A percentile compares a stretch with the other conserved stretches of the same genome.
phyloP scores from a whole-genome alignment of 495 filamentous ascomycete species.

The Podospora anserina region DNA sequence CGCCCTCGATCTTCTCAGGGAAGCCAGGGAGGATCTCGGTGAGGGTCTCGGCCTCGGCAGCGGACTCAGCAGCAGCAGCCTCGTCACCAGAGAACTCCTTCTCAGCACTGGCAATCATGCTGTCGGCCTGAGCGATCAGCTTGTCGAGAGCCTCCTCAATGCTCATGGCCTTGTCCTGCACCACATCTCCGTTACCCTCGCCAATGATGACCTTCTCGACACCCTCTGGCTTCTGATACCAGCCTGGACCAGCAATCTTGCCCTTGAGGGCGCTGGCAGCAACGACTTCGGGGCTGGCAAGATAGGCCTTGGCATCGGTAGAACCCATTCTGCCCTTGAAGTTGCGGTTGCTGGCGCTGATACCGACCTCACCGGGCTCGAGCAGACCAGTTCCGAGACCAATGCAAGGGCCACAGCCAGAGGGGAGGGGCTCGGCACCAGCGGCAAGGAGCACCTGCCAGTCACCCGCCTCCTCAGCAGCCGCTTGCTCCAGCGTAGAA shows the following conservation, averaged over 20 bases:
- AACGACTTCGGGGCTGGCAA: conserved; percentile 87
- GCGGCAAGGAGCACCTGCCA: conserved; percentile 83
- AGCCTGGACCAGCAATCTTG: conserved; percentile 74
- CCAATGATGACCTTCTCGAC: conserved; percentile 65
- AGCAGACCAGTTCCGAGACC: conserved; percentile 82
- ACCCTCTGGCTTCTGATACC: conserved; percentile 68
- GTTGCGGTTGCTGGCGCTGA: conserved; percentile 83
- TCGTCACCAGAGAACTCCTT: conserved; percentile 26
- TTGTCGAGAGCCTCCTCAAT: conserved; percentile 67
- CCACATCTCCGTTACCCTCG: conserved; percentile 63
- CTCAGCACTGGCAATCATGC: conserved; percentile 51
- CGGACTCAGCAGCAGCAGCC: conserved; percentile 10
- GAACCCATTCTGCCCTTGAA: conserved; percentile 93
- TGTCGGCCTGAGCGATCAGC: conserved; percentile 62
- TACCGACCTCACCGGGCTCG: conserved; percentile 84
- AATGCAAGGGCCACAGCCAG: conserved; percentile 89
- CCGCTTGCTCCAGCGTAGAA: conserved; percentile 71
- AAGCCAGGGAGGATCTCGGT: conserved; percentile 69
- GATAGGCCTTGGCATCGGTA: conserved; percentile 78
- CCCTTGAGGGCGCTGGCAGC: conserved; percentile 82
- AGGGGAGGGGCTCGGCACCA: conserved; percentile 69
- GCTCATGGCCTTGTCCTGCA: conserved; percentile 59
- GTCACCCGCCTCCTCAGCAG: conserved; percentile 77
- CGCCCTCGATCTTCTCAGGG: conserved; percentile 60
- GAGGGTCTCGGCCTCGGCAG: conserved; percentile 34